Evolutionary conservation across 2,329 filamentous ascomycete genomes (phyloP), one percentile per base, ranked within the genome.

Genomic region (Immersiporthe knoxdaviesiana): DNA sequence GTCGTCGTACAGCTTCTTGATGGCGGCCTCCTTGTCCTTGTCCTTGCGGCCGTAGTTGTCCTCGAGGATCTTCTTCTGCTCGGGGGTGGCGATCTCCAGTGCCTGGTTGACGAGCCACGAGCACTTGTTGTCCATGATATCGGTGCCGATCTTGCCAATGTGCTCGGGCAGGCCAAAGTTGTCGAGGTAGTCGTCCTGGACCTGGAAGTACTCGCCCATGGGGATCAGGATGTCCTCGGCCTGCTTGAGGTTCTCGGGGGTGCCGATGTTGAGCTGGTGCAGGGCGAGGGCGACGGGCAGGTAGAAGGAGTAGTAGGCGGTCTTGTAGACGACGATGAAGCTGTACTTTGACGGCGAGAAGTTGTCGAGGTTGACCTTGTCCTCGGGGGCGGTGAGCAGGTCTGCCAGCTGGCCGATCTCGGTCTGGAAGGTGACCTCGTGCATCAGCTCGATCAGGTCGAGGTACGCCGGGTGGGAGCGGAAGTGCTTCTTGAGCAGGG

Each of bases 241-340:
- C 77, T 92, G 91, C 83, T 95, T 91, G 71, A 99, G 89, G 85
- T 97, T 98, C 82, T 92, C 88, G 37, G 91, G 88, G 11, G 93
- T 96, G 30, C 95, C 96, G 71, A 94, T 86, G 77, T 93, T 90
- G 74, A 94, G 88, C 82, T 94, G 91, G 84, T 95, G 86, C 75
- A 99, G 86, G 6, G 96, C 93, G 59, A 99, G 88, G 12, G 94
- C 95, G 68, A 99, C 94, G 70, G 96, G 96, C 18, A 99, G 91
- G 84, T 98, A 98, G 87, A 99, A 99, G 78, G 92, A 97, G 87
- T 99, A 99, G 86, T 97, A 99, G 65, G 96, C 94, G 32, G 96
- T 99, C 90, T 99, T 99, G 90, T 97, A 98, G 82, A 97, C 92
- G 83, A 99, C 96, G 78, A 99, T 99, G 87, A 98, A 99, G 76